These are phyloP conservation scores for Ceratocystis cubensis DNA, from an alignment of 2,329 filamentous ascomycete genomes.

Conservation along the genomic window DNA sequence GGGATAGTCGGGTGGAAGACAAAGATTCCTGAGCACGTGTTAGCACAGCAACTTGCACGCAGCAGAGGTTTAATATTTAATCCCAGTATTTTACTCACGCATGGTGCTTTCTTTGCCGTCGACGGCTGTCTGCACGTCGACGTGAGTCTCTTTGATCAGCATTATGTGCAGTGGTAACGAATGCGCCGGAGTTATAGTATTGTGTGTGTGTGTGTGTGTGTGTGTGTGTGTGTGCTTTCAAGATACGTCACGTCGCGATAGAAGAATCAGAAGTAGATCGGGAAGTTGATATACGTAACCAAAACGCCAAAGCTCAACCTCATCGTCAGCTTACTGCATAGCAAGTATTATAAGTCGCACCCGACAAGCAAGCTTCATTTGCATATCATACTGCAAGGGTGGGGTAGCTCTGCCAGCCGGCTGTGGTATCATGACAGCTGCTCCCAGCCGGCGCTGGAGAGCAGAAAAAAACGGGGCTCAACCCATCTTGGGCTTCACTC, in stretches of 20 bases:
- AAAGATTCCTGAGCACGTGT: constrained; percentile 55
- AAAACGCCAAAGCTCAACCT: no score
- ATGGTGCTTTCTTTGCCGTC: constrained; percentile 43
- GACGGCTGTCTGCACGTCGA: constrained; percentile 39
- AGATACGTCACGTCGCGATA: not conserved
- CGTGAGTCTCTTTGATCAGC: constrained; percentile 43
- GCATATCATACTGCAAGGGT: not conserved
- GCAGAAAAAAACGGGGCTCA: not conserved
- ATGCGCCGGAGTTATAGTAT: no score
- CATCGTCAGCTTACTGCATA: no score
- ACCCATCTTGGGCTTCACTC: not conserved
- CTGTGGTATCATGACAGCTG: not conserved
- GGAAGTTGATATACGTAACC: not conserved
- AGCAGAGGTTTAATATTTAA: not conserved
- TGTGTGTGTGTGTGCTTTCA: not conserved
- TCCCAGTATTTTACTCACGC: constrained; percentile 31
- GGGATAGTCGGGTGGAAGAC: constrained; percentile 76
- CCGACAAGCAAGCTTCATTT: not conserved
- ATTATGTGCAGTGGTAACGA: constrained; percentile 27
- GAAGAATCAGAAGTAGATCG: not conserved
- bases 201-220: not conserved
- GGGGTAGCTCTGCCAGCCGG: constrained; percentile 1
- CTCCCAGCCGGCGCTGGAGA: not conserved
- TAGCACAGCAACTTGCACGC: not conserved
- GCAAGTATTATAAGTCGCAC: no score